Base-by-base conservation (phyloP, 2,329 filamentous ascomycete genomes). In the Fusarium bactridioides region DNA sequence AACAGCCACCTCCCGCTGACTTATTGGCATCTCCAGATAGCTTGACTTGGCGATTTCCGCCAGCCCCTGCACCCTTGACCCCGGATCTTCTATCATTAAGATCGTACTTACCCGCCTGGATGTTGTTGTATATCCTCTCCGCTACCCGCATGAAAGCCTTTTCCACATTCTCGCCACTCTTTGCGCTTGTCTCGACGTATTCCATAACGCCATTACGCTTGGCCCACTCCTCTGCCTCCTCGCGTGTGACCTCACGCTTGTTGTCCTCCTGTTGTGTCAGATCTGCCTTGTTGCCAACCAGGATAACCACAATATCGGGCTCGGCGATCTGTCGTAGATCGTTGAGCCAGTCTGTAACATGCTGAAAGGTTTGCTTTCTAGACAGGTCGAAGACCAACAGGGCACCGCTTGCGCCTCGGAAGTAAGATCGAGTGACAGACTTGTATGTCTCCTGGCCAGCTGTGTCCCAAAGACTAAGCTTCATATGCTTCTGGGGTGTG, bases 401-500 rank as follows among this genome's bases (percentile, higher is more conserved):
- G 50, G 88, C 88, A 66, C 88, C 88, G 31, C 86, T 89, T 21
- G 88, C 88, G 77, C 94, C 95, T 59, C 95, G 92, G 83, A 97
- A 97, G 84, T 98, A 98, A 69, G 93, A 96, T 61, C 95, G 88
- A 13, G 95, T 98, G 66, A 98, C 96, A 48, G 93, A 95, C 82
- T 98, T 98, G 86, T 98, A 98, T 18, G 94, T 97, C 85, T 98
- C 95, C 82, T 98, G 95, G 31, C 95, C 95, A 21, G 95, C 95
- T 2, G 95, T 98, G 80, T 98, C 95, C 95, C 95, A 98, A 16
- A 98, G 86, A 48, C 91, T 94, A 10, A 97, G 88, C 83, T 97
- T 97, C 94, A 97, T 97, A 84, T 95, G 92, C 78, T 90, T 91
- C 80, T 92, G 90, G 35, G 83, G 83, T 19, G 78, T 74, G 64